Evolutionary conservation across 345 rosid species (phyloP), one percentile per base, ranked within the genome.

Genomic region (Erodium maritimum): DNA sequence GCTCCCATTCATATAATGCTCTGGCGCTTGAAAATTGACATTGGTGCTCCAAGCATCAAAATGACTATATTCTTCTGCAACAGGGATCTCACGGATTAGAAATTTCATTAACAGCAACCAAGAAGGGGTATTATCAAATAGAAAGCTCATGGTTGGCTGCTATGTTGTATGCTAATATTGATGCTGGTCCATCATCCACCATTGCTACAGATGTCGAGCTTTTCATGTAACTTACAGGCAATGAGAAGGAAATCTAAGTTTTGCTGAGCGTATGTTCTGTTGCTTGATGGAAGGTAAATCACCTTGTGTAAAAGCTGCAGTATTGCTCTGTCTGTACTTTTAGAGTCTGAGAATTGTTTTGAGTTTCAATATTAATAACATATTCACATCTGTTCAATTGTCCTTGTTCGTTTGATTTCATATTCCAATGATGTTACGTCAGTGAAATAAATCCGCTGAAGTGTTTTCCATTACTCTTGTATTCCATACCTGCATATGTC

Each of bases 321-420:
- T 68, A 66, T 72, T 79, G 71, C 91, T 74, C 79, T 83, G 75
- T 82, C 72, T 88, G 96, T 88, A 88, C 79, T 79, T 77, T 58
- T 80, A 79, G 67, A 71, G 68, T 75, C 75, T 72, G 67, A 77
- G 75, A 77, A 72, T 80, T 84, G 79, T 79, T 88, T 84, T 75
- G 73, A 75, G 69, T 80, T 82, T 62, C 79, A 76, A 79, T 77
- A 85, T 72, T 65, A 82, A 86, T 79, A 83, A 79, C 82, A 74
- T 75, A 74, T 80, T 80, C 77, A 83, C 79, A 75, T 77, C 83
- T 67, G 65, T 65, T 74, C 59, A 62, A 58, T 64, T 67, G 62
- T 68, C 73, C 46, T 12, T 57, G 48, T 42, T 42, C 16, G 14
- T 9, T 42, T 42, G 48, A 42, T 42, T 42, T 29, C 17, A 29